Evolutionary conservation across 1,139 yeast genomes (phyloP), one percentile per base, ranked within the genome.

Genomic region (Geotrichum candidum): DNA sequence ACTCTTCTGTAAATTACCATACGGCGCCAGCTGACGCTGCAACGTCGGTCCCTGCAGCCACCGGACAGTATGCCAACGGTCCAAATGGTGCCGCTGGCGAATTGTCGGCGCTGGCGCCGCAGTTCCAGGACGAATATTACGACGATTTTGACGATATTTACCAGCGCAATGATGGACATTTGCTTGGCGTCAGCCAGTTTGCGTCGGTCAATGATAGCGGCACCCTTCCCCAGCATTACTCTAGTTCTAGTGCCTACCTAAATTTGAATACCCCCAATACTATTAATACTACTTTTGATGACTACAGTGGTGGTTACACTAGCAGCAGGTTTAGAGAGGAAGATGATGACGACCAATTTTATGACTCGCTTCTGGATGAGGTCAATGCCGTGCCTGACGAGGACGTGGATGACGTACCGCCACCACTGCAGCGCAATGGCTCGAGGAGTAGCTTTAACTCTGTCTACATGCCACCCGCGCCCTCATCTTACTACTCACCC

Each of bases 281-380:
- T 25, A 25, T 4, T 25, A 25, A 3, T 25, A 25, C 27, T 25
- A 25, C 27, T 25, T 4, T 25, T 25, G 38, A 33, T 13, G 38
- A 6, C 38, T 33, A 33, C 10, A 33, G 38, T 11, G 38, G 38
- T 13, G 15, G 38, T 13, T 33, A 33, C 38, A 33, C 11, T 13
- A 33, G 15, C 38, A 33, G 15, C 15, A 13, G 38, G 13, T 33
- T 33, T 13, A 33, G 15, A 33, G 38, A 33, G 11, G 38, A 33
- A n/a, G 57, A 48, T 3, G 58, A 60, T 10, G 58, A 62, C 45
- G 63, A 60, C 25, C 22, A 50, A 22, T 52, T 53, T 45, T 58
- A 63, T 23, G 65, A 63, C 27, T 55, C 56, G n/a, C 54, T 63
- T 51, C 41, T 63, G 29, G 65, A 63, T 45, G 65, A 63, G 53